phyloP scores from a whole-genome alignment of 2,329 filamentous ascomycete species.

The Ascosphaera pollenicola region DNA sequence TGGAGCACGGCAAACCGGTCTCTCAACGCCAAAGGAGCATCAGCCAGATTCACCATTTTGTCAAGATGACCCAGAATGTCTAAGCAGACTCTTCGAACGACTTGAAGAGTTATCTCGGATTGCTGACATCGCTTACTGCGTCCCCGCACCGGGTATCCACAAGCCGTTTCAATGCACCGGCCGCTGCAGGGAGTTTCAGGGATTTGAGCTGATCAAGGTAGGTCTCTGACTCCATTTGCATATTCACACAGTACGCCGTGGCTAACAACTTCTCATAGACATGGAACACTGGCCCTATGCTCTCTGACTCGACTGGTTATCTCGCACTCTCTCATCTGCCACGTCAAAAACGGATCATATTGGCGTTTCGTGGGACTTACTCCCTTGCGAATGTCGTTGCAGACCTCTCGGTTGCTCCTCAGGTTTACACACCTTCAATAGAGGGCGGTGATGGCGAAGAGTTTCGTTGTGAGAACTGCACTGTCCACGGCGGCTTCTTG shows the following conservation, averaged over 20 bases:
- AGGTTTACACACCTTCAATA: constrained; percentile 54
- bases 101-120: constrained; percentile 77
- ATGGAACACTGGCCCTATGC: constrained; percentile 73
- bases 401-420: constrained; percentile 72
- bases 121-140: constrained; percentile 88
- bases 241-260: not conserved
- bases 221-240: constrained; percentile 3
- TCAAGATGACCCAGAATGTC: not conserved
- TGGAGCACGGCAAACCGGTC: not conserved
- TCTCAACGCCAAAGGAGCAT: no score
- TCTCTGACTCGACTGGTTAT: constrained; percentile 86
- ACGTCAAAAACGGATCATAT: constrained; percentile 41
- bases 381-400: constrained; percentile 78
- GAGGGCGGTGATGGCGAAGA: constrained; percentile 16
- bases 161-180: constrained; percentile 71
- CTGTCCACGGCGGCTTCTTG: constrained; percentile 79
- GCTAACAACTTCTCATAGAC: constrained; percentile 24
- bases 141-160: constrained; percentile 60
- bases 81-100: constrained; percentile 35
- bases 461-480: constrained; percentile 59
- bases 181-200: constrained; percentile 63
- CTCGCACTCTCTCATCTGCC: constrained; percentile 61
- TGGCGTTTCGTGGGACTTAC: constrained; percentile 89
- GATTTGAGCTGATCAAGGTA: constrained; percentile 50
- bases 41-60: no score